Evolutionary conservation across 2,329 filamentous ascomycete genomes (phyloP), one percentile per base, ranked within the genome.

Genomic region (Intubia oerlemansii): DNA sequence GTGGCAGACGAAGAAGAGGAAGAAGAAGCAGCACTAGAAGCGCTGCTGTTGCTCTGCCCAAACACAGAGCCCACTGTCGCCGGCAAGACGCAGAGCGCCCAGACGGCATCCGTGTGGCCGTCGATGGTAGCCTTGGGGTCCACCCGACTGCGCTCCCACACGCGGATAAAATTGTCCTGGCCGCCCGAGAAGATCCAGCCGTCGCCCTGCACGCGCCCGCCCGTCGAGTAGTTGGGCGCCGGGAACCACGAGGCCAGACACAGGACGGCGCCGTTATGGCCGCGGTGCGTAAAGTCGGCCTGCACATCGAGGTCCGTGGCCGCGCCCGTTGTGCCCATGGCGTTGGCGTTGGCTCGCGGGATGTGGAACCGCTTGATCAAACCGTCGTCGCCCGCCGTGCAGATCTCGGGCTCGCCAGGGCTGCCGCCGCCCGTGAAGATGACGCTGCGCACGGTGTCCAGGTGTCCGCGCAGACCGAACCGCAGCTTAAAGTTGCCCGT

Each of bases 101-200:
- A 98, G 5, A 98, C 81, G 4, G 84, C 81, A 56, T 98, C 88
- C 0, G 77, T 91, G 44, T 95, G 88, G 1, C 84, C 85, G 39
- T 93, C 81, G 4, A 98, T 59, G 1, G 82, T 92, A 3, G 82
- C 82, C 50, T 95, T 95, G 7, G 88, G 82, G 45, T 95, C 88
- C 18, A 98, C 81, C 26, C 85, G 63, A 17, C 85, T 85, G 28
- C 84, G 69, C 50, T 98, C 85, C 88, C 88, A 98, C 0, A 98
- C 82, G 17, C 84, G 70, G 21, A 98, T 72, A 6, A 81, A 91
- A 12, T 79, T 71, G 49, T 98, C 88, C 47, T 93, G 82, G 4
- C 88, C 88, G 35, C 88, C 88, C 5, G 85, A 95, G 50, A 98
- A 98, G 38, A 98, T 84, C 88, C 88, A 98, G 17, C 88, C 88